These are phyloP conservation scores for Yarrowia keelungensis DNA, from an alignment of 805 yeast species.

Conservation along the genomic window DNA sequence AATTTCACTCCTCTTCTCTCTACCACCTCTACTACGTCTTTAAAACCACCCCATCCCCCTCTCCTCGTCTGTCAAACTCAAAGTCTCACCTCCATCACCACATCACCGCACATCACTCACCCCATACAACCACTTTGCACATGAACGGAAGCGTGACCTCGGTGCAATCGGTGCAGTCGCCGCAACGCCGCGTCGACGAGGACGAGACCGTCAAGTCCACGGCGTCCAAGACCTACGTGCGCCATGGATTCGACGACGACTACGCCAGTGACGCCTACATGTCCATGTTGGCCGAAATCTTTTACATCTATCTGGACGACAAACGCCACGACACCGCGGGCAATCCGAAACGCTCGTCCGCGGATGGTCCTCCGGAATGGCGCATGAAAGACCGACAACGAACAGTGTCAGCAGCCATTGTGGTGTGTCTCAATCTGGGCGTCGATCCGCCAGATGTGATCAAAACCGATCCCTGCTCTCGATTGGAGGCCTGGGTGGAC, in stretches of 20 bases:
- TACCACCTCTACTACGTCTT: background rate
- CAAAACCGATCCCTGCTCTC: constrained; percentile 92
- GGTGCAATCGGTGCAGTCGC: constrained; percentile 37
- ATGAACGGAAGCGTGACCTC: constrained; percentile 34
- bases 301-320: constrained; percentile 85
- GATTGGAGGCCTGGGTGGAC: constrained; percentile 91
- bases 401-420: constrained; percentile 91
- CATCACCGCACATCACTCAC: constrained; percentile 3
- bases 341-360: constrained; percentile 60
- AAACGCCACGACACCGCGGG: constrained; percentile 93
- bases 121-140: background rate
- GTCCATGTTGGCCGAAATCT: constrained; percentile 59
- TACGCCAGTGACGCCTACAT: constrained; percentile 61
- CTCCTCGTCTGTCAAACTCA: background rate
- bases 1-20: background rate
- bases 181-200: constrained; percentile 23
- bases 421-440: constrained; percentile 88
- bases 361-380: constrained; percentile 76
- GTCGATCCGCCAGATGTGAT: constrained; percentile 97
- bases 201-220: constrained; percentile 35
- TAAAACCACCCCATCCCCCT: background rate
- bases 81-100: constrained; percentile 10
- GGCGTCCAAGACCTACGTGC: constrained; percentile 51
- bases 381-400: constrained; percentile 89
- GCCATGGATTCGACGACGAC: constrained; percentile 69